Evolutionary conservation across 2,329 filamentous ascomycete species (phyloP).

Genomic region (Talaromyces funiculosus): DNA sequence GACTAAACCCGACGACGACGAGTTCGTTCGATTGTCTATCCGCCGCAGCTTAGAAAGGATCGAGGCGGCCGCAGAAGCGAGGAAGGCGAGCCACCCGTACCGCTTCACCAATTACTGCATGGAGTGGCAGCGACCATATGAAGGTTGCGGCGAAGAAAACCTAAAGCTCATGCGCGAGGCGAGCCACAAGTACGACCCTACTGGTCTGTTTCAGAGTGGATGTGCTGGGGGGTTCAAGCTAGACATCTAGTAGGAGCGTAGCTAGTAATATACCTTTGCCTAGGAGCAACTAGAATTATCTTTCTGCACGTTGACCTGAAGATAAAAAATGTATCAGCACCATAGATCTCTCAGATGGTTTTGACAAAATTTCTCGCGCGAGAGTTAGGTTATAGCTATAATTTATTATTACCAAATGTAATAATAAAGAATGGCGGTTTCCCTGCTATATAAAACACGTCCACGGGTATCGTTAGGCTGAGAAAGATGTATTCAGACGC

Average conservation of each 20-base stretch:
- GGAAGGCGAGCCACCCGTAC: constrained; percentile 3
- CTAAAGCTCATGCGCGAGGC: constrained; percentile 24
- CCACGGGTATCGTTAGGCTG: no score
- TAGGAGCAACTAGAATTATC: neutral
- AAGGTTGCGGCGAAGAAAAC: constrained; percentile 38
- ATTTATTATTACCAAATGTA: no score
- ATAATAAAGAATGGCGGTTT: no score
- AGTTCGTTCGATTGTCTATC: constrained; percentile 7
- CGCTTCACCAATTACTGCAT: constrained; percentile 12
- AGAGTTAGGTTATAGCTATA: no score
- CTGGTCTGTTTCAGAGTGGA: constrained; percentile 24
- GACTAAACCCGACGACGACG: constrained; percentile 6
- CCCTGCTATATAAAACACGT: no score
- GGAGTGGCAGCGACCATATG: constrained; percentile 8
- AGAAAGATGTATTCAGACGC: no score
- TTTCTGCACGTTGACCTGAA: neutral
- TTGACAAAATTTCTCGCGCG: no score
- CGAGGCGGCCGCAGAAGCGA: constrained; percentile 4
- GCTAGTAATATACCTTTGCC: neutral
- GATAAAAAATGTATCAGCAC: no score
- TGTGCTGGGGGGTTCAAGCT: constrained; percentile 27
- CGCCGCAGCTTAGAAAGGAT: constrained; percentile 6
- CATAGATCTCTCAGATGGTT: no score
- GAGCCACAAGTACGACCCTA: constrained; percentile 22
- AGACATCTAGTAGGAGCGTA: neutral